Evolutionary conservation across 495 filamentous ascomycete species (phyloP), one percentile per base, ranked within the genome.

Genomic region (Bacidia rubella): DNA sequence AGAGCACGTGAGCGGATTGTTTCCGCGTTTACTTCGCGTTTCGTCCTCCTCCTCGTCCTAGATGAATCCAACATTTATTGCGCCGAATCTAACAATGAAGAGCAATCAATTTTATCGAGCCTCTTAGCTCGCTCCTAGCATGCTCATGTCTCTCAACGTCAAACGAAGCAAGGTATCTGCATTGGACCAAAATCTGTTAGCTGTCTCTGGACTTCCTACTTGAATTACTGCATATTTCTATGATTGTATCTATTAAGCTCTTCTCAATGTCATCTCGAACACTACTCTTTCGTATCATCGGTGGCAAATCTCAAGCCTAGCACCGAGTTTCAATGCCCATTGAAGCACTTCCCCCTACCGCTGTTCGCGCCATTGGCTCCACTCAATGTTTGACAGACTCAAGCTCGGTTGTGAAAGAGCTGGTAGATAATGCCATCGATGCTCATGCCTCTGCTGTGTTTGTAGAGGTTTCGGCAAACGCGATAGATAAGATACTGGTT

Each of bases 341-440:
- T 62, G 63, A 70, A 57, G 70, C 77, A 53, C 83, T 96, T 49
- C 80, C 86, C 2, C 69, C 74, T 25, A 65, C 71, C 22, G 79
- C 85, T 42, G 67, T 81, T 47, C 76, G 74, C 38, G 76, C 78
- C 35, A 78, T 96, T 47, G 81, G 84, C 49, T 86, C 88, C 7
- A 70, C 80, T 20, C 78, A 87, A 56, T 77, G 74, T 52, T 79
- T 96, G 55, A 77, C 81, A 2, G 82, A 86, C 46, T 73, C 90
- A 10, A 74, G 74, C 49, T 79, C 80, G 4, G 70, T 95, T 15
- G 76, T 93, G 49, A 98, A 98, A 64, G 92, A 98, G 62, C 77
- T 97, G 10, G 61, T 98, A 27, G 92, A 98, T 54, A 98, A 98
- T 64, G 79, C 87, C 19, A 71, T 97, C 9, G 92, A 97, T 65